phyloP scores from a whole-genome alignment of 768 basidiomycete genomes.

The Trametes villosa region DNA sequence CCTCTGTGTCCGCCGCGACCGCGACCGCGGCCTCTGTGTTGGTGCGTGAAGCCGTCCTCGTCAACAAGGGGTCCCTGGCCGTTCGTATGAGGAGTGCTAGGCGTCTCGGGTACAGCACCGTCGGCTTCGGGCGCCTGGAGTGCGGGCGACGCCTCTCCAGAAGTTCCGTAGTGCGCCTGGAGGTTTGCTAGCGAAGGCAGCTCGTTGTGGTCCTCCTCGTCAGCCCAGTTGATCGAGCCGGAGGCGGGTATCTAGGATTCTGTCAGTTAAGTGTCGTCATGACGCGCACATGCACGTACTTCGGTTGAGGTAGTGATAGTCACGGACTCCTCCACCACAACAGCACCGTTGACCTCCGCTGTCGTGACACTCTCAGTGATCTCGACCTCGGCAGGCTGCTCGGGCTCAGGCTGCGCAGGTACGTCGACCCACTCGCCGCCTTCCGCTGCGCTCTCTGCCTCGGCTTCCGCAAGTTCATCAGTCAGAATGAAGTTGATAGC shows the following conservation, averaged over 20 bases:
- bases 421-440: conserved; percentile 50
- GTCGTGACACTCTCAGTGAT: conserved; percentile 27
- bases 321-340: conserved; percentile 30
- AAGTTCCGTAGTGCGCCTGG: conserved; percentile 77
- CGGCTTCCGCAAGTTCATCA: conserved; percentile 64
- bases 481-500: conserved; percentile 83
- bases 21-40: conserved; percentile 40
- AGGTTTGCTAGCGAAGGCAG: conserved; percentile 79
- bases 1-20: conserved; percentile 35
- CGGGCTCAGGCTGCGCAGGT: conserved; percentile 29
- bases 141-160: conserved; percentile 70
- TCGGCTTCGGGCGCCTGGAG: conserved; percentile 39
- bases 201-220: conserved; percentile 77
- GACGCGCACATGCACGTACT: conserved; percentile 8
- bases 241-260: conserved; percentile 20
- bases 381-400: conserved; percentile 25
- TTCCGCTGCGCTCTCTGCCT: conserved; percentile 8
- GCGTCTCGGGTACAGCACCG: conserved; percentile 34
- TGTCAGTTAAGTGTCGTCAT: neutral
- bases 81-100: conserved; percentile 29
- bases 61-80: conserved; percentile 40
- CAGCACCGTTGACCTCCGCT: conserved; percentile 28
- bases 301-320: conserved; percentile 29
- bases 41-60: conserved; percentile 64
- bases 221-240: conserved; percentile 77